phyloP scores from a whole-genome alignment of 306 rosid species.

The Cicer bijugum region DNA sequence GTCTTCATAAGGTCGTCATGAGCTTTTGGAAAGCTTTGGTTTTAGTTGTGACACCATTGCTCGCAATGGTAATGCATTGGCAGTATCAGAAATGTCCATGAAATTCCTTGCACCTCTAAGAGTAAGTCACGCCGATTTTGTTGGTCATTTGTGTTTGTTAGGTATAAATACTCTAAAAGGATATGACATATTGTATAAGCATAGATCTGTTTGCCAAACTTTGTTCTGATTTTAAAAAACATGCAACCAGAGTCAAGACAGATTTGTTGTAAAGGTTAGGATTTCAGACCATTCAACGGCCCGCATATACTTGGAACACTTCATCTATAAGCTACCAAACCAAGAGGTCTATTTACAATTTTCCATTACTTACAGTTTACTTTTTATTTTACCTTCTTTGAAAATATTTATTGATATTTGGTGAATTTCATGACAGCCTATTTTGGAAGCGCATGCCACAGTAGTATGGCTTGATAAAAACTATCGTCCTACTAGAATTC shows the following conservation, averaged over 20 bases:
- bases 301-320: slow-evolving; percentile 70
- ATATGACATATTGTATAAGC: slow-evolving; percentile 31
- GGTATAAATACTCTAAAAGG: background rate
- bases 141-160: slow-evolving; percentile 26
- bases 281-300: slow-evolving; percentile 73
- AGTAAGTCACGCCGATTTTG: slow-evolving; percentile 54
- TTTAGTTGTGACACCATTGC: slow-evolving; percentile 69
- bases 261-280: slow-evolving; percentile 69
- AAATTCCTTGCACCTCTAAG: slow-evolving; percentile 84
- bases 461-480: slow-evolving; percentile 83
- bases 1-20: slow-evolving; percentile 71
- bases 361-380: background rate
- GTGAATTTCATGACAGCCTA: slow-evolving; percentile 61
- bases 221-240: slow-evolving; percentile 42
- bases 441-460: slow-evolving; percentile 81
- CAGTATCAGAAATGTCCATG: slow-evolving; percentile 72
- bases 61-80: slow-evolving; percentile 70
- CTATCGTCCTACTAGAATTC: slow-evolving; percentile 79
- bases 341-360: slow-evolving; percentile 63
- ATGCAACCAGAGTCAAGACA: slow-evolving; percentile 72
- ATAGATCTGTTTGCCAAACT: slow-evolving; percentile 26
- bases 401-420: slow-evolving; percentile 34
- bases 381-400: background rate
- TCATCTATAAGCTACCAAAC: slow-evolving; percentile 78
- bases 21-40: slow-evolving; percentile 67